Evolutionary conservation across 2,329 filamentous ascomycete species (phyloP).

Genomic region (Cercospora sp.): DNA sequence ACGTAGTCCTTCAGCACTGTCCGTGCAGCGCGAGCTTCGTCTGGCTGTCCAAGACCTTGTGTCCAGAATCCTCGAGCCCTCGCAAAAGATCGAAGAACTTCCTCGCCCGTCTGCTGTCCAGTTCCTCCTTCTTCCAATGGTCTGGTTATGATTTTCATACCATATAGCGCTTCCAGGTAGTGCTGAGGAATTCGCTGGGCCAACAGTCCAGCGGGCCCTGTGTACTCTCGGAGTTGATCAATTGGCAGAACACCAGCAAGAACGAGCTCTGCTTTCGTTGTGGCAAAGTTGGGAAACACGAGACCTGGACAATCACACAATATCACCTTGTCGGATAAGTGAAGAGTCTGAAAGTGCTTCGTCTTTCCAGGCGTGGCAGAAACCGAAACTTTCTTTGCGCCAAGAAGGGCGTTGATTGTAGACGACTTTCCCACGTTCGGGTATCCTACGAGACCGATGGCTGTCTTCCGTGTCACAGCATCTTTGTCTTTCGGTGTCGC

Average conservation of each 20-base stretch:
- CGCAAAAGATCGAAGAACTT: slow-evolving; percentile 83
- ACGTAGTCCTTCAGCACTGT: slow-evolving; percentile 96
- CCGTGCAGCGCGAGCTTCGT: slow-evolving; percentile 87
- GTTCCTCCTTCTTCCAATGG: slow-evolving; percentile 90
- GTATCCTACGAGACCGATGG: slow-evolving; percentile 93
- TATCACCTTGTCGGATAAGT: slow-evolving; percentile 83
- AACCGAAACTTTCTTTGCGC: slow-evolving; percentile 96
- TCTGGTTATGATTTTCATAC: slow-evolving; percentile 79
- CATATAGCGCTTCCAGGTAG: slow-evolving; percentile 91
- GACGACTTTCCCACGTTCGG: slow-evolving; percentile 99
- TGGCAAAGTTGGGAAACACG: slow-evolving; percentile 97
- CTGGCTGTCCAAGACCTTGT: slow-evolving; percentile 78
- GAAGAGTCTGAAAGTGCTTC: slow-evolving; percentile 98
- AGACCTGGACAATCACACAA: slow-evolving; percentile 98
- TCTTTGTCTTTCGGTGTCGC: slow-evolving; percentile 50
- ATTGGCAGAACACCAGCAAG: slow-evolving; percentile 94
- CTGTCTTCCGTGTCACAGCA: slow-evolving; percentile 63
- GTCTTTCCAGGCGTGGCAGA: slow-evolving; percentile 97
- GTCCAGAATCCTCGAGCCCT: slow-evolving; percentile 87
- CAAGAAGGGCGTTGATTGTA: slow-evolving; percentile 98
- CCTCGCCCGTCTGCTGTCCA: slow-evolving; percentile 78
- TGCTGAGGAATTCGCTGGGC: slow-evolving; percentile 79
- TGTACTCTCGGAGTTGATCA: slow-evolving; percentile 91
- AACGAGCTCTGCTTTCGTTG: slow-evolving; percentile 92
- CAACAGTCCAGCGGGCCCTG: slow-evolving; percentile 79